These are phyloP conservation scores for Ormosia emarginata DNA, from an alignment of 306 rosid species.

Conservation along the genomic window DNA sequence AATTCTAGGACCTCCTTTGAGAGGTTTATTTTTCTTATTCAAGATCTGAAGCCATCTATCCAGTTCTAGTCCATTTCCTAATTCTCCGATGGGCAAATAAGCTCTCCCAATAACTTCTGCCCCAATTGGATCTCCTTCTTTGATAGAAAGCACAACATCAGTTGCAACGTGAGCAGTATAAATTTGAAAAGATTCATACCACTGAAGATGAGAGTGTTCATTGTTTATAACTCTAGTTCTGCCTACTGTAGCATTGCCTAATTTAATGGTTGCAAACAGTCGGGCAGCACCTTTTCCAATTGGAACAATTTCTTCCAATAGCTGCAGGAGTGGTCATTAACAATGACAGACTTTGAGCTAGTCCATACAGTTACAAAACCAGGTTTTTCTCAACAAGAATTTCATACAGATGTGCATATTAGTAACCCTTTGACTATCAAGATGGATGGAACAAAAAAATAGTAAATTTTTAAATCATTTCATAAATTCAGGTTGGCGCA, in stretches of 20 bases:
- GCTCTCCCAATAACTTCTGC: constrained; percentile 46
- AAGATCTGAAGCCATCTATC: constrained; percentile 42
- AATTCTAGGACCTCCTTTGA: constrained; percentile 21
- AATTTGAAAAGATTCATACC: constrained; percentile 44
- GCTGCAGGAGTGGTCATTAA: constrained; percentile 21
- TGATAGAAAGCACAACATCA: constrained; percentile 35
- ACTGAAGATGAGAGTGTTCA: constrained; percentile 26
- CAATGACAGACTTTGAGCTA: background rate
- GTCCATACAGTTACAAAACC: background rate
- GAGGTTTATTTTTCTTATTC: constrained; percentile 19
- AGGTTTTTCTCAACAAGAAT: background rate
- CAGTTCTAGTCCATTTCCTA: constrained; percentile 24
- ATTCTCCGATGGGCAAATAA: constrained; percentile 23
- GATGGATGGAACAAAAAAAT: too few relatives aligned
- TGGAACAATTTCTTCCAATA: background rate
- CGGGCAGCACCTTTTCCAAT: constrained; percentile 14
- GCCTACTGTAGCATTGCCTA: constrained; percentile 44
- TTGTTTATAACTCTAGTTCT: constrained; percentile 28
- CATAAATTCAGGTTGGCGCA: too few relatives aligned
- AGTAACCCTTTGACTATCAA: background rate
- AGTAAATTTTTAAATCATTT: too few relatives aligned
- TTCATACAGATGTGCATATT: background rate
- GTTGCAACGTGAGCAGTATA: constrained; percentile 45
- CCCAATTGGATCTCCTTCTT: constrained; percentile 37
- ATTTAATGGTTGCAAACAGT: constrained; percentile 38